A percentile compares a stretch with the other conserved stretches of the same genome.
These are phyloP conservation scores for Exsudoporus frostii DNA, from an alignment of 768 basidiomycete genomes.

Conservation along the genomic window DNA sequence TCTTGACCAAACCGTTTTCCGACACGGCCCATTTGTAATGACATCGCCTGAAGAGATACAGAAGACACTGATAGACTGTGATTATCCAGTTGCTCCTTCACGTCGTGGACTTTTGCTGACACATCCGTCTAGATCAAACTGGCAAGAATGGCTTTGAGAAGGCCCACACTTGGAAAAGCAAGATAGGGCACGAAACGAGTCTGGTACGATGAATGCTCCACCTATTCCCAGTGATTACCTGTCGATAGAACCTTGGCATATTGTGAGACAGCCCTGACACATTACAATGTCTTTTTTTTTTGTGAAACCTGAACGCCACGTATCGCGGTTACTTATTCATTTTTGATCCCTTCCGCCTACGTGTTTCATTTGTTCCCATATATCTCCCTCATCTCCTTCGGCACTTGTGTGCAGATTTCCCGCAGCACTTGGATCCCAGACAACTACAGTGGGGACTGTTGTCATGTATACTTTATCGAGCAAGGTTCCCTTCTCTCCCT, in stretches of 20 bases:
- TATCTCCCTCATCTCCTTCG: slow-evolving; percentile 49
- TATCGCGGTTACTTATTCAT: slow-evolving; percentile 1
- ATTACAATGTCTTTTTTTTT: neutral
- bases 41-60: slow-evolving; percentile 77
- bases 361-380: slow-evolving; percentile 68
- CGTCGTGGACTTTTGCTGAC: slow-evolving; percentile 1
- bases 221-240: neutral
- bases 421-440: slow-evolving; percentile 52
- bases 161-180: slow-evolving; percentile 82
- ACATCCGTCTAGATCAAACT: slow-evolving; percentile 50
- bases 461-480: slow-evolving; percentile 64
- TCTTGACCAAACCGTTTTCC: slow-evolving; percentile 82
- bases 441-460: slow-evolving; percentile 55
- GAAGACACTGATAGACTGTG: slow-evolving; percentile 79
- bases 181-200: slow-evolving; percentile 50
- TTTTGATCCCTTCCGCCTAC: slow-evolving; percentile 40
- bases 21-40: slow-evolving; percentile 89
- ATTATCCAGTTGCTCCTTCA: slow-evolving; percentile 21
- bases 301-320: neutral
- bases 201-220: neutral
- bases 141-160: slow-evolving; percentile 89
- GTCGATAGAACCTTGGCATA: neutral
- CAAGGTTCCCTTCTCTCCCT: slow-evolving; percentile 56
- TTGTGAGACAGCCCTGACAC: neutral
- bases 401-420: slow-evolving; percentile 9